Base-by-base conservation (phyloP, 345 rosid genomes). In the Leavenworthia alabamica region DNA sequence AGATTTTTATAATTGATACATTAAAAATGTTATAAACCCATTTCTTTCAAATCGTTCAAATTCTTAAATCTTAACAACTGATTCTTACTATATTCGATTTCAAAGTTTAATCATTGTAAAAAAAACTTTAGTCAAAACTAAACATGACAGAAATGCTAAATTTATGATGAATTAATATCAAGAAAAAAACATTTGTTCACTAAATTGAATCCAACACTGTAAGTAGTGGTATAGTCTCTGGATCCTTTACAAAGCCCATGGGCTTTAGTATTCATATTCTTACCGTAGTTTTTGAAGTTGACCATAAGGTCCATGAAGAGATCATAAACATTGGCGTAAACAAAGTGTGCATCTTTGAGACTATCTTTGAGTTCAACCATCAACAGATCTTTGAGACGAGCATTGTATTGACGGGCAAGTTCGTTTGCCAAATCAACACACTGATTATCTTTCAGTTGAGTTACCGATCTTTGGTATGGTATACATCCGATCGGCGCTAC, bases 401-500 rank as follows among this genome's bases (percentile, higher is more conserved):
- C 74, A 67, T 88, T 92, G 77, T 88, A 88, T 37, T 83, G 89
- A 56, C 43, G 20, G 1, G 98, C 95, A 5, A 92, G 59, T 66
- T 83, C 72, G 62, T 92, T 86, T 10, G 98, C 72, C 66, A 88
- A 78, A 8, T 73, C 95, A 44, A 92, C 95, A 14, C 95, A 92
- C 63, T 88, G 78, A 5, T 76, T 82, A 19, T 82, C 80, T 0
- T 64, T 72, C 46, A 88, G 28, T 48, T 77, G 96, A 54, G 83
- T 84, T 23, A 86, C 75, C 0, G 93, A 86, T 67, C 77, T 86
- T 60, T 92, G 98, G 65, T 91, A 88, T 0, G 98, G 98, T 45
- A 92, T 88, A 75, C 98, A 92, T 1, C 98, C 98, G 6, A 91
- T 82, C 0, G 98, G 96, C n/a, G 89, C 98, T 0, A 88, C 96